phyloP scores from a whole-genome alignment of 78 protist species.

The Capsaspora owczarzaki region DNA sequence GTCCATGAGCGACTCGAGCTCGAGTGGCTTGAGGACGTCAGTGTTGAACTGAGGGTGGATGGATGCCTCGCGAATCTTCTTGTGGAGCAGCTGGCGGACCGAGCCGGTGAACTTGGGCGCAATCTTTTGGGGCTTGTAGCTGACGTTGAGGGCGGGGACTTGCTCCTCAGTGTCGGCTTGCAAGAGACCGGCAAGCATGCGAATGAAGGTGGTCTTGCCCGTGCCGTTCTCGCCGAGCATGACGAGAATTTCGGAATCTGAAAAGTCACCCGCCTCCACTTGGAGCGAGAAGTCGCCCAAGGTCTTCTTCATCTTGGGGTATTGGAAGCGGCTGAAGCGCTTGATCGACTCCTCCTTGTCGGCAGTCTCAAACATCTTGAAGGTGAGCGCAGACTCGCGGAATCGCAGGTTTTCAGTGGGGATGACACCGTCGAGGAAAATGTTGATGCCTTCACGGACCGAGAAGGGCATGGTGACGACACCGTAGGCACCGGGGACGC shows the following conservation, averaged over 20 bases:
- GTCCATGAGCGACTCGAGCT: constrained; percentile 80
- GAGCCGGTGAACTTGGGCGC: constrained; percentile 87
- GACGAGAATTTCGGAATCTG: constrained; percentile 96
- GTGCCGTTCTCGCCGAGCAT: constrained; percentile 99
- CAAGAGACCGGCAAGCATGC: constrained; percentile 83
- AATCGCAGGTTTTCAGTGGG: constrained; percentile 99
- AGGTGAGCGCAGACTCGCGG: constrained; percentile 70
- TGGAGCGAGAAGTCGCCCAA: constrained; percentile 74
- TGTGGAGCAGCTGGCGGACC: constrained; percentile 80
- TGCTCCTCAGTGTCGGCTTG: constrained; percentile 16
- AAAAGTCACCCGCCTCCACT: constrained; percentile 85
- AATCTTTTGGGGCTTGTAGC: constrained; percentile 98
- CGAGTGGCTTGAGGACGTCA: constrained; percentile 94
- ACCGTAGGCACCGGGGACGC: constrained; percentile 99
- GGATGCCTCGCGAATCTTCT: constrained; percentile 70
- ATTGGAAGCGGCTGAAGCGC: constrained; percentile 57
- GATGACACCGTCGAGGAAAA: constrained; percentile 95
- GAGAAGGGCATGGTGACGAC: constrained; percentile 97
- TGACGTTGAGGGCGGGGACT: constrained; percentile 82
- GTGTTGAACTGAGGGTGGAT: constrained; percentile 87
- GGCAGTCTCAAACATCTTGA: constrained; percentile 55
- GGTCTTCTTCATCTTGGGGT: constrained; percentile 93
- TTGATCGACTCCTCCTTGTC: constrained; percentile 47
- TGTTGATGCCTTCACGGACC: constrained; percentile 99
- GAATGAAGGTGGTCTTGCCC: constrained; percentile 99